Evolutionary conservation across 306 rosid species (phyloP).

Genomic region (Ziziphus jujuba): DNA sequence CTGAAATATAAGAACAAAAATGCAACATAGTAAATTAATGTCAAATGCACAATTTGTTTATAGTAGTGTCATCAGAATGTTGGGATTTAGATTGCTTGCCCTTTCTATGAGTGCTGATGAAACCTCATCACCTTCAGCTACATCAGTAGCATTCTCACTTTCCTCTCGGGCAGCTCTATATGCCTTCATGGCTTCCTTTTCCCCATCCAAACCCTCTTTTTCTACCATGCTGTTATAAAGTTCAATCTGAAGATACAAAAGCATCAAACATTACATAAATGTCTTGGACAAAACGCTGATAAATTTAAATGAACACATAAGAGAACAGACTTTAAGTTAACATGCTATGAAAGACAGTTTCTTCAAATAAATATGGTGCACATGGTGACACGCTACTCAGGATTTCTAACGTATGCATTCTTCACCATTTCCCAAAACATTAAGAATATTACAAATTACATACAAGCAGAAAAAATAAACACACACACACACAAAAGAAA

Average conservation of each 20-base stretch:
- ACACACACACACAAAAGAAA: background rate
- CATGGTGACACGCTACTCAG: background rate
- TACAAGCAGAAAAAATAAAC: background rate
- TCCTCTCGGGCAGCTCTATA: slow-evolving; percentile 92
- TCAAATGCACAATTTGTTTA: background rate
- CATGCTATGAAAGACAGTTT: background rate
- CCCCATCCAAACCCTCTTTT: slow-evolving; percentile 63
- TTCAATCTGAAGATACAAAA: slow-evolving; percentile 62
- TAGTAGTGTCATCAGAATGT: background rate
- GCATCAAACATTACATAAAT: slow-evolving; percentile 12
- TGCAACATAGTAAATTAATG: too few relatives aligned
- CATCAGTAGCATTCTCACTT: slow-evolving; percentile 39
- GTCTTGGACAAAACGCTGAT: background rate
- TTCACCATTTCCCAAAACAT: background rate
- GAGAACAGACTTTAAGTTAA: background rate
- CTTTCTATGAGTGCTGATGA: slow-evolving; percentile 84
- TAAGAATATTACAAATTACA: background rate
- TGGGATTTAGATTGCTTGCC: slow-evolving; percentile 40
- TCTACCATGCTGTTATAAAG: slow-evolving; percentile 88
- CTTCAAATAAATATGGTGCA: background rate
- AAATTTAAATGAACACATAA: background rate
- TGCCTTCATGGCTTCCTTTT: slow-evolving; percentile 70
- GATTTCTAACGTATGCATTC: background rate
- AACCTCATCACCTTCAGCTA: slow-evolving; percentile 55
- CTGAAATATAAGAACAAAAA: slow-evolving; percentile 40